A percentile compares a stretch with the other conserved stretches of the same genome.
phyloP scores from a whole-genome alignment of 2,329 filamentous ascomycete species.

The Stemphylium lycopersici region DNA sequence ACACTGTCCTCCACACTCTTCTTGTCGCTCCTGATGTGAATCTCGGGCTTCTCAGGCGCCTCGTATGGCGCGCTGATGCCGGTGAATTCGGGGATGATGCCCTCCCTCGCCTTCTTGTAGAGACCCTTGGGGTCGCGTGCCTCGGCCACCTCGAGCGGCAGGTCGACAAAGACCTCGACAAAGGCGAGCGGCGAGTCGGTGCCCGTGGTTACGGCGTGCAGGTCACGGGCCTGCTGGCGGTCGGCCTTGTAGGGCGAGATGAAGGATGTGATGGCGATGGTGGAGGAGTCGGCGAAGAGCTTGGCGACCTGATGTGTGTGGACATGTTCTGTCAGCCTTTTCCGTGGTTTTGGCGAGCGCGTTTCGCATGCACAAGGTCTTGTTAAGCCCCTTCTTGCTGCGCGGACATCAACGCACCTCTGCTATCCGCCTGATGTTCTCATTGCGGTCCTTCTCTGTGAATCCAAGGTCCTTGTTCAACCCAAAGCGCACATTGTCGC shows the following conservation, averaged over 20 bases:
- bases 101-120: conserved; percentile 94
- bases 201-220: conserved; percentile 69
- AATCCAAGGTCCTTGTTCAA: conserved; percentile 98
- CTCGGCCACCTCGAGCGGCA: conserved; percentile 90
- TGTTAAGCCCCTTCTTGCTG: neutral
- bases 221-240: conserved; percentile 76
- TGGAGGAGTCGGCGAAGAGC: conserved; percentile 89
- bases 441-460: conserved; percentile 88
- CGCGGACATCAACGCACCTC: conserved; percentile 58
- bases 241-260: conserved; percentile 94
- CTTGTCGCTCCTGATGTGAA: conserved; percentile 83
- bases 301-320: conserved; percentile 72
- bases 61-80: conserved; percentile 96
- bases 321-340: neutral
- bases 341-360: neutral
- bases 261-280: conserved; percentile 91
- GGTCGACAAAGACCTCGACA: conserved; percentile 91
- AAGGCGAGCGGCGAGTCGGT: conserved; percentile 76
- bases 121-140: conserved; percentile 95
- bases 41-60: conserved; percentile 82
- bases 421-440: conserved; percentile 96
- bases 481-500: conserved; percentile 97
- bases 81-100: conserved; percentile 96
- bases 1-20: conserved; percentile 89
- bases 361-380: no score